Base-by-base conservation (phyloP, 495 filamentous ascomycete species). In the Entonaema liquescens region DNA sequence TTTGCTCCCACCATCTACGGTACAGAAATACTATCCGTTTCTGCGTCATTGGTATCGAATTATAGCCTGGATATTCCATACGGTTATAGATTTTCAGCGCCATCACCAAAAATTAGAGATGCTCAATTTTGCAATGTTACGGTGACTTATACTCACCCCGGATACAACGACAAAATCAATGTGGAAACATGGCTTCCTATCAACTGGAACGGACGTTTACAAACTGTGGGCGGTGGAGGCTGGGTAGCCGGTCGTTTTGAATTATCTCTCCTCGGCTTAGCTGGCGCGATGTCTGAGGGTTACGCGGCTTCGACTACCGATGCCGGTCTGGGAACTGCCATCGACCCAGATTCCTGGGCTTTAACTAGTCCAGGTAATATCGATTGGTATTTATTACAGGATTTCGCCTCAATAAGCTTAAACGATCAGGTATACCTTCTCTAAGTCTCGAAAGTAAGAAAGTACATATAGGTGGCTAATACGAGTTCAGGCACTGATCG, bases 191-290 rank as follows among this genome's bases (percentile, higher is more conserved):
- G 78, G 73, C 76, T 86, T 0, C 83, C 83, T 0, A 47, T 77
- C 4, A 54, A 33, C 7, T 85, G 83, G 83, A 85, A 85, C 54
- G 77, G 71, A 2, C 70, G 81, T 2, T 70, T 85, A 19, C 74
- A 79, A 47, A 79, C 73, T 11, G 38, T 83, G 13, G 84, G 86
- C 6, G 84, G 86, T 0, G 82, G 77, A 4, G 84, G 81, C 4
- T 88, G 67, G 31, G 59, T 59, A 9, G 79, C 81, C 11, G 80
- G 81, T 3, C 52, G 62, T 0, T 62, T 53, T 17, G 28, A 26
- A 29, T 59, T 71, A 15, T 21, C 59, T 1, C 21, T 35, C 3
- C 55, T 40, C 3, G 72, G 28, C 25, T 80, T 78, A 76, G 60
- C 53, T 49, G 73, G 68, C 3, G 77, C 78, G 1, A 69, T 79